These are phyloP conservation scores for Diaporthe sp. DNA, from an alignment of 2,329 filamentous ascomycete species.

Conservation along the genomic window DNA sequence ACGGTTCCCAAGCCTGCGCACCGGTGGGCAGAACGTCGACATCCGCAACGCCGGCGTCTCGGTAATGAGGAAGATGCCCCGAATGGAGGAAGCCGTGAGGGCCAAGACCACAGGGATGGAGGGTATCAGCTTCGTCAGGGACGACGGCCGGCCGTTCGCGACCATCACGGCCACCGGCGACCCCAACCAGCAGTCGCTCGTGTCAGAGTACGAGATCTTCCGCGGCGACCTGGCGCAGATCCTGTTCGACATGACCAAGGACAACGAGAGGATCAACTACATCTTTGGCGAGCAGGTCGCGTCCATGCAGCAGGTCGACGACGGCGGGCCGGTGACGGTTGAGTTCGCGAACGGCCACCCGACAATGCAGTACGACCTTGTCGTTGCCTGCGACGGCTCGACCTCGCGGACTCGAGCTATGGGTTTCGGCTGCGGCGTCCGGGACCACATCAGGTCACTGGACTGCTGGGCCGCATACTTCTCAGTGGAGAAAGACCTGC, in stretches of 20 bases:
- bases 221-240: constrained; percentile 57
- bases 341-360: constrained; percentile 56
- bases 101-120: constrained; percentile 56
- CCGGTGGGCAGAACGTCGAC: constrained; percentile 53
- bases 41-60: constrained; percentile 54
- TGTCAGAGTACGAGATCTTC: constrained; percentile 64
- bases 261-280: constrained; percentile 43
- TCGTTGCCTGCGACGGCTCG: constrained; percentile 63
- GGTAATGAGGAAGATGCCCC: constrained; percentile 56
- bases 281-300: constrained; percentile 48
- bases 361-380: constrained; percentile 49
- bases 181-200: constrained; percentile 58
- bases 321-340: constrained; percentile 54
- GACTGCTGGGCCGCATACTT: constrained; percentile 60
- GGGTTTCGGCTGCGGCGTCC: constrained; percentile 54
- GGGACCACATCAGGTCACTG: constrained; percentile 50
- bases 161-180: constrained; percentile 52
- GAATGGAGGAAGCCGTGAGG: constrained; percentile 54
- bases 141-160: constrained; percentile 54
- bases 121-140: constrained; percentile 58
- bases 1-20: constrained; percentile 45
- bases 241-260: constrained; percentile 44
- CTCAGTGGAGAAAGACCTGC: constrained; percentile 54
- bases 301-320: constrained; percentile 50
- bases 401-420: constrained; percentile 62